Conservation (phyloP, 1,139 yeast species). For the Yamadazyma oceani region DNA sequence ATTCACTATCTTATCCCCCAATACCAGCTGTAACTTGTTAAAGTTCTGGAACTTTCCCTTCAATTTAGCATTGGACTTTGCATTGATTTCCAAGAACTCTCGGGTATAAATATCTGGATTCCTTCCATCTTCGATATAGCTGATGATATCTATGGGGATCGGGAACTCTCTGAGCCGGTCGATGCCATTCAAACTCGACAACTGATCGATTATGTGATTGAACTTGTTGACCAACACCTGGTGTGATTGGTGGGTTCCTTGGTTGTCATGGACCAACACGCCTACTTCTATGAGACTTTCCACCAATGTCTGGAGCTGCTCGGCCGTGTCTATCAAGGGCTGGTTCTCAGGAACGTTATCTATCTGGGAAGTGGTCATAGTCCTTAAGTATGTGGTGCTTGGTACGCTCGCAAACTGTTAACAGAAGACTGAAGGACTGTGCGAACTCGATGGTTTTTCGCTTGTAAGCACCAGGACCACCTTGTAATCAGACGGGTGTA, state of each 20-base stretch:
- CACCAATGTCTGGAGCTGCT: slow-evolving; percentile 67
- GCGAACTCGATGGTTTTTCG: neutral
- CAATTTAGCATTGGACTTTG: slow-evolving; percentile 82
- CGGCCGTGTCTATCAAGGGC: slow-evolving; percentile 52
- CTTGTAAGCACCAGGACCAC: too few species aligned
- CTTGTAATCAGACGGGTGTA: too few species aligned
- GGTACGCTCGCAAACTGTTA: neutral
- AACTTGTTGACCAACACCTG: slow-evolving; percentile 44
- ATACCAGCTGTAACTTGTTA: slow-evolving; percentile 54
- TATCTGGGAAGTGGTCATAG: slow-evolving; percentile 41
- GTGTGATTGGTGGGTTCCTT: slow-evolving; percentile 65
- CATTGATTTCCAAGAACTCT: slow-evolving; percentile 91
- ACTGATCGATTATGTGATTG: slow-evolving; percentile 40
- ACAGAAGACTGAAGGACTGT: too few species aligned
- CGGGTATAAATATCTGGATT: slow-evolving; percentile 96
- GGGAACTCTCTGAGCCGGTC: slow-evolving; percentile 41
- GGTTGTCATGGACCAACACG: slow-evolving; percentile 88
- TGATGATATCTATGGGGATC: slow-evolving; percentile 74
- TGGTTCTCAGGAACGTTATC: slow-evolving; percentile 28
- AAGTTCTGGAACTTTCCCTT: slow-evolving; percentile 78
- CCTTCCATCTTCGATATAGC: slow-evolving; percentile 91
- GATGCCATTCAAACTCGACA: slow-evolving; percentile 35
- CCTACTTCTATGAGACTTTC: slow-evolving; percentile 88
- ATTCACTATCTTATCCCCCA: slow-evolving; percentile 65
- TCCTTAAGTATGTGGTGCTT: too few species aligned